Evolutionary conservation across 179 eudicot genomes (phyloP).

Genomic region (Silene noctiflora): DNA sequence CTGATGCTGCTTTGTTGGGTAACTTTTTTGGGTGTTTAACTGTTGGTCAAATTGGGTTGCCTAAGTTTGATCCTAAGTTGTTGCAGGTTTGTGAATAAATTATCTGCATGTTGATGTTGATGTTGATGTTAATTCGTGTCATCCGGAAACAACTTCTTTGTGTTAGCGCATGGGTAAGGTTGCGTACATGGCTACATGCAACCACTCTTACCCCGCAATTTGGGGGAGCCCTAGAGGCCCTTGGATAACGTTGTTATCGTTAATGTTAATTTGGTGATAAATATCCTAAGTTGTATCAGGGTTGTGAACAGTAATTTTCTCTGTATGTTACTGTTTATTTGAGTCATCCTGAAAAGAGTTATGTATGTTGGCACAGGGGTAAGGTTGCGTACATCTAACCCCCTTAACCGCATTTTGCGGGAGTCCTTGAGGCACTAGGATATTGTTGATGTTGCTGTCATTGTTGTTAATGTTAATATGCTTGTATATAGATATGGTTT

Average conservation of each 20-base stretch:
- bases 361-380: neutral
- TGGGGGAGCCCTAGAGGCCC: neutral
- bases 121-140: neutral
- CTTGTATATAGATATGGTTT: neutral
- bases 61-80: slow-evolving; percentile 53
- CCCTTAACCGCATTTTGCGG: neutral
- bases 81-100: slow-evolving; percentile 52
- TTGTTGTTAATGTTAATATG: neutral
- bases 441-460: neutral
- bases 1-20: slow-evolving; percentile 89
- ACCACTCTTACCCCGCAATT: too few species aligned
- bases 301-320: too few species aligned
- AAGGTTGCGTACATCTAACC: neutral
- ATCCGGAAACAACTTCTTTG: too few species aligned
- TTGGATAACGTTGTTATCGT: neutral
- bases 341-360: too few species aligned
- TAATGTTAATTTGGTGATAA: too few species aligned
- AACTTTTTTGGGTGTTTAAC: slow-evolving; percentile 86
- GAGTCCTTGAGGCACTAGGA: neutral
- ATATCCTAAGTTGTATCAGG: too few species aligned
- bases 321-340: too few species aligned
- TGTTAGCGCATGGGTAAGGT: too few species aligned
- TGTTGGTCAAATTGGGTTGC: slow-evolving; percentile 72
- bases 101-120: slow-evolving; percentile 9
- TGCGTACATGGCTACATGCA: too few species aligned